Evolutionary conservation across 768 basidiomycete genomes (phyloP).

Genomic region (Pleurotus cornucopiae): DNA sequence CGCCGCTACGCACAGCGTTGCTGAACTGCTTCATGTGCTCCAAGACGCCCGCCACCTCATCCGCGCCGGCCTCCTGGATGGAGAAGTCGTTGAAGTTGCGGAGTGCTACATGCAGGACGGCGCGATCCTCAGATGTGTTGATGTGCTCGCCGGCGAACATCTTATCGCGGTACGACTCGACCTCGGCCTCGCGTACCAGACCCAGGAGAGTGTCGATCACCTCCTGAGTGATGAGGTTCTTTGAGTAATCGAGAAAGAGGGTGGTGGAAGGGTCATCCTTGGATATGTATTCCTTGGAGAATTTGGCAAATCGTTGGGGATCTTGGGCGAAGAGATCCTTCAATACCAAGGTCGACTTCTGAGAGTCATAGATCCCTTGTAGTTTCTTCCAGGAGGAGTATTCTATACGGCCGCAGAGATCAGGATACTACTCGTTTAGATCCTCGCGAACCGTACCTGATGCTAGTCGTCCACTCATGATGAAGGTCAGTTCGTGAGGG

Average conservation of each 20-base stretch:
- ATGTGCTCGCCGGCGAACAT: constrained; percentile 97
- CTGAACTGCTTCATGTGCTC: constrained; percentile 90
- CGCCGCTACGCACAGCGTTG: constrained; percentile 77
- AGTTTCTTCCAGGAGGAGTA: constrained; percentile 91
- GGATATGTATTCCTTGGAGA: constrained; percentile 74
- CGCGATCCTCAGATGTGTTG: constrained; percentile 97
- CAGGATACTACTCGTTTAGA: background rate
- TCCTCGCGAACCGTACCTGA: constrained; percentile 35
- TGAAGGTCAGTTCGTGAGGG: background rate
- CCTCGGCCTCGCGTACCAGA: constrained; percentile 80
- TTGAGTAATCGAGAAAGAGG: constrained; percentile 94
- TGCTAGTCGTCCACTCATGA: constrained; percentile 63
- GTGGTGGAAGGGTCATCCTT: constrained; percentile 63
- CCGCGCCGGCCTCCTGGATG: constrained; percentile 76
- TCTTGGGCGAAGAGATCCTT: constrained; percentile 92
- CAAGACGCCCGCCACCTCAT: constrained; percentile 80
- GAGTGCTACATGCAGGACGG: constrained; percentile 92
- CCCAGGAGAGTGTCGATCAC: constrained; percentile 74
- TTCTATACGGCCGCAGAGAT: constrained; percentile 39
- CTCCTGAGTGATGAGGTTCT: constrained; percentile 88
- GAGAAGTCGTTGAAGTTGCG: constrained; percentile 74
- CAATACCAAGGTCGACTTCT: constrained; percentile 72
- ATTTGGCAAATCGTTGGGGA: constrained; percentile 81
- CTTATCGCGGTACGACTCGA: constrained; percentile 81
- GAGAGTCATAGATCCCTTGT: constrained; percentile 72